Evolutionary conservation across 345 rosid species (phyloP).

Genomic region (Lagerstroemia speciosa): DNA sequence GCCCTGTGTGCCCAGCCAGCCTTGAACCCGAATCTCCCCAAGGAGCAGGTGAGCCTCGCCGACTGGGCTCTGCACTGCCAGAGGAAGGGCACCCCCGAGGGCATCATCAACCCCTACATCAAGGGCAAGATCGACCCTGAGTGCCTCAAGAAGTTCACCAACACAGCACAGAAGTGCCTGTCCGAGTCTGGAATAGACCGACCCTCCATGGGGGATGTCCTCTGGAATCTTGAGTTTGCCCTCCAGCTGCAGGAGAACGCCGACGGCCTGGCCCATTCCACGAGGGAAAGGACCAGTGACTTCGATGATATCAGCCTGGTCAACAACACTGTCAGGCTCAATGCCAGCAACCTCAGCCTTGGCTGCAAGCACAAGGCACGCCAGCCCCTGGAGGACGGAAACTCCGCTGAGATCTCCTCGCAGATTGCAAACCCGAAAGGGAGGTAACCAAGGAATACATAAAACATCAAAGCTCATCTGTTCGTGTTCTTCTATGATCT

Average conservation of each 20-base stretch:
- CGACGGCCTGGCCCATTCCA: constrained; percentile 20
- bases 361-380: constrained; percentile 26
- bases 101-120: constrained; percentile 51
- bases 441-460: constrained; percentile 18
- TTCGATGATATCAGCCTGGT: constrained; percentile 17
- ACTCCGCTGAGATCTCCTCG: constrained; percentile 33
- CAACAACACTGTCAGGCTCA: constrained; percentile 4
- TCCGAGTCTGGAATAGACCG: constrained; percentile 42
- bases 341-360: constrained; percentile 14
- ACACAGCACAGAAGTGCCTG: constrained; percentile 54
- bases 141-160: constrained; percentile 49
- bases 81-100: constrained; percentile 40
- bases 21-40: constrained; percentile 51
- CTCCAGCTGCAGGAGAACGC: constrained; percentile 47
- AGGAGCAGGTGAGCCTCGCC: constrained; percentile 78
- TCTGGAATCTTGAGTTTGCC: constrained; percentile 65
- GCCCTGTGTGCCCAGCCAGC: constrained; percentile 69
- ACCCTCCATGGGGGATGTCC: constrained; percentile 63
- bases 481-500: not conserved
- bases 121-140: constrained; percentile 40
- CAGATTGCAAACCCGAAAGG: constrained; percentile 59
- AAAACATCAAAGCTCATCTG: not conserved
- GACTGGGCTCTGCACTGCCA: constrained; percentile 71
- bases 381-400: constrained; percentile 21
- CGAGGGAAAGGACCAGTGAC: constrained; percentile 12